These are phyloP conservation scores for Cryphonectria parasitica DNA, from an alignment of 2,329 filamentous ascomycete species.

Conservation along the genomic window DNA sequence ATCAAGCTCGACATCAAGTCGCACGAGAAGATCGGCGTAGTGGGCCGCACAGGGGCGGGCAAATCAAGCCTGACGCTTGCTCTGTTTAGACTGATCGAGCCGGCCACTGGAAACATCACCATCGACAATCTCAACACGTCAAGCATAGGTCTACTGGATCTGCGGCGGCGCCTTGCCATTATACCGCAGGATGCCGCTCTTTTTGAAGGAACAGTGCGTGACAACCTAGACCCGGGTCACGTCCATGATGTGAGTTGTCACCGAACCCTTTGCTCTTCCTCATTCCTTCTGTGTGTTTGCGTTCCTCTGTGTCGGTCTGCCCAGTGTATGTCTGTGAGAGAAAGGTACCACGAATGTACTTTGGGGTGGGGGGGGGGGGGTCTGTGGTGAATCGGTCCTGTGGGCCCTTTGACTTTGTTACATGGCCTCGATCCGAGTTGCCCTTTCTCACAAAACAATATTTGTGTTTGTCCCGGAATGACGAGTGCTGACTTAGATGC, in stretches of 20 bases:
- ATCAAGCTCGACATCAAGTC: conserved; percentile 91
- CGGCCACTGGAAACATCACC: conserved; percentile 77
- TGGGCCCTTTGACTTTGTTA: background rate
- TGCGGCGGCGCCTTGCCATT: conserved; percentile 88
- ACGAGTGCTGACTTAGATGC: conserved; percentile 30
- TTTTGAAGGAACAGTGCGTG: conserved; percentile 73
- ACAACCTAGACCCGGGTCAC: conserved; percentile 93
- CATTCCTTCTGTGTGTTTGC: background rate
- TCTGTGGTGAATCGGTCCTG: background rate
- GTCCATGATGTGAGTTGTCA: conserved; percentile 68
- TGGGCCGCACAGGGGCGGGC: conserved; percentile 92
- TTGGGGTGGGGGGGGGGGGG: background rate
- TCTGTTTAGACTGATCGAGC: conserved; percentile 94
- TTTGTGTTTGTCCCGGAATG: conserved; percentile 17
- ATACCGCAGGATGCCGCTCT: conserved; percentile 97
- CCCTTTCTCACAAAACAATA: background rate
- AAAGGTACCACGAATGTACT: background rate
- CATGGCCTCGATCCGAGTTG: conserved; percentile 10
- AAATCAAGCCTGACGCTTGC: conserved; percentile 86
- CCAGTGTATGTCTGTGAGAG: too few relatives aligned
- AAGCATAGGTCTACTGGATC: conserved; percentile 84
- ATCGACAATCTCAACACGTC: conserved; percentile 92
- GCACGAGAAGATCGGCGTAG: conserved; percentile 97
- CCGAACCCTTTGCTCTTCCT: background rate
- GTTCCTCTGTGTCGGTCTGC: conserved; percentile 7